Evolutionary conservation across 495 filamentous ascomycete genomes (phyloP).

Genomic region (Ascobolus immersus): DNA sequence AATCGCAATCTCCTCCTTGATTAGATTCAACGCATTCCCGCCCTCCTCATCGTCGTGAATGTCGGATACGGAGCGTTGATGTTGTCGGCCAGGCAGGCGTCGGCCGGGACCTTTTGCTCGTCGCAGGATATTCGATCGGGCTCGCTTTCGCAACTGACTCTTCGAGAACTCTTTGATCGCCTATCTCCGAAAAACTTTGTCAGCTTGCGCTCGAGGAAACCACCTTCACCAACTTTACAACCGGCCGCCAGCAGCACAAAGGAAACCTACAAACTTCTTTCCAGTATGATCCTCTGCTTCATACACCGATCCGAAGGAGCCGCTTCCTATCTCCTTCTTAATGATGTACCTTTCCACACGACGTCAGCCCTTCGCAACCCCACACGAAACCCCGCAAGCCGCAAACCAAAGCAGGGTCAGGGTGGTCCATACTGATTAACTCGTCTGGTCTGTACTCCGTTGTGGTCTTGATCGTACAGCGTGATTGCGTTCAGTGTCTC

Average conservation of each 20-base stretch:
- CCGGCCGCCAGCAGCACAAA: neutral
- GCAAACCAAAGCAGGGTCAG: neutral
- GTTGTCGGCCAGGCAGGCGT: conserved; percentile 12
- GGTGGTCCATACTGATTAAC: conserved; percentile 13
- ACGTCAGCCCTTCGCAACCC: conserved; percentile 44
- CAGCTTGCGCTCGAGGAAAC: no score
- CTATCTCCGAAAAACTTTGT: conserved; percentile 25
- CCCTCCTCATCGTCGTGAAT: conserved; percentile 28
- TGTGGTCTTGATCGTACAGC: conserved; percentile 62
- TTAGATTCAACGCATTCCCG: conserved; percentile 64
- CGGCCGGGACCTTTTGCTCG: conserved; percentile 28
- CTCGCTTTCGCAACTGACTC: conserved; percentile 66
- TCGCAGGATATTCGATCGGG: conserved; percentile 73
- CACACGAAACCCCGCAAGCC: neutral
- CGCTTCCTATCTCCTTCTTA: conserved; percentile 81
- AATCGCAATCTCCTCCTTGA: conserved; percentile 90
- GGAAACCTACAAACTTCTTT: conserved; percentile 53
- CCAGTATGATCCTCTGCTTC: conserved; percentile 75
- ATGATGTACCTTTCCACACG: conserved; percentile 87
- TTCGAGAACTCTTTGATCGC: conserved; percentile 98
- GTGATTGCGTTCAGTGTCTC: conserved; percentile 83
- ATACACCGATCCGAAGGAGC: conserved; percentile 87
- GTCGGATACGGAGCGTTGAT: conserved; percentile 16
- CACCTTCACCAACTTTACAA: neutral
- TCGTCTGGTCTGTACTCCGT: conserved; percentile 32